Conservation (phyloP, 352 stramenopile species). For the Globisporangium recalcitrans region DNA sequence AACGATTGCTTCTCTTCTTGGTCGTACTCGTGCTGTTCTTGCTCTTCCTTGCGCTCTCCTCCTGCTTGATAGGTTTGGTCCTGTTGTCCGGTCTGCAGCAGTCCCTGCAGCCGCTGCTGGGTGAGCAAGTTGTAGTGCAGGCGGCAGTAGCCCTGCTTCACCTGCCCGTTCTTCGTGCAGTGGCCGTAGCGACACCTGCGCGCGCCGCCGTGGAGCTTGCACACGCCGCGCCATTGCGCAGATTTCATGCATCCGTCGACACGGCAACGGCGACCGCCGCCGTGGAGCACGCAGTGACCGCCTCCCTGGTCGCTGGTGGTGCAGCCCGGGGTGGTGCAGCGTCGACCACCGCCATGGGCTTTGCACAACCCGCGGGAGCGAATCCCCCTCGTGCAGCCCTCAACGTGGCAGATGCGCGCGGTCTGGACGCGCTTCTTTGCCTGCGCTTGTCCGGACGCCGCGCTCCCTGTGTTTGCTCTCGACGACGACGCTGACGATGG, state of each 20-base stretch:
- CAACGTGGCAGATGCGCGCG: constrained; percentile 64
- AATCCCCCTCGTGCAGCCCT: constrained; percentile 72
- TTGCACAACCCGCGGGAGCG: constrained; percentile 57
- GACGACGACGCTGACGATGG: not conserved
- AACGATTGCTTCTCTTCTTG: not conserved
- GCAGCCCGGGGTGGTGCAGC: constrained; percentile 72
- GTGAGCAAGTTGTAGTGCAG: constrained; percentile 63
- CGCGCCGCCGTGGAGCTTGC: constrained; percentile 82
- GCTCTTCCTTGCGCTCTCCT: not conserved
- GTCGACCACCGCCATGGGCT: constrained; percentile 52
- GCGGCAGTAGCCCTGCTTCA: constrained; percentile 77
- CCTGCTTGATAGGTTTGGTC: not conserved
- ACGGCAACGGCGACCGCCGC: constrained; percentile 70
- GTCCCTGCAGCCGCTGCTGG: constrained; percentile 29
- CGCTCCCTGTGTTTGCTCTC: constrained; percentile 18
- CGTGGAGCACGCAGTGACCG: constrained; percentile 80
- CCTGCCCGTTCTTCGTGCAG: constrained; percentile 81
- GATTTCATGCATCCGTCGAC: constrained; percentile 79
- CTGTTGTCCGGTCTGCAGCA: not conserved
- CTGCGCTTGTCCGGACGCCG: not conserved
- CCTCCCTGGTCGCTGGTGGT: constrained; percentile 83
- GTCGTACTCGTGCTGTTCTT: not conserved
- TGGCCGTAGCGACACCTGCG: constrained; percentile 68
- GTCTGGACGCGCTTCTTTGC: constrained; percentile 54
- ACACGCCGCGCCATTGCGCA: constrained; percentile 71